Evolutionary conservation across 2,329 filamentous ascomycete species (phyloP), one percentile per base, ranked within the genome.

Genomic region (Sordariomycetes sp.): DNA sequence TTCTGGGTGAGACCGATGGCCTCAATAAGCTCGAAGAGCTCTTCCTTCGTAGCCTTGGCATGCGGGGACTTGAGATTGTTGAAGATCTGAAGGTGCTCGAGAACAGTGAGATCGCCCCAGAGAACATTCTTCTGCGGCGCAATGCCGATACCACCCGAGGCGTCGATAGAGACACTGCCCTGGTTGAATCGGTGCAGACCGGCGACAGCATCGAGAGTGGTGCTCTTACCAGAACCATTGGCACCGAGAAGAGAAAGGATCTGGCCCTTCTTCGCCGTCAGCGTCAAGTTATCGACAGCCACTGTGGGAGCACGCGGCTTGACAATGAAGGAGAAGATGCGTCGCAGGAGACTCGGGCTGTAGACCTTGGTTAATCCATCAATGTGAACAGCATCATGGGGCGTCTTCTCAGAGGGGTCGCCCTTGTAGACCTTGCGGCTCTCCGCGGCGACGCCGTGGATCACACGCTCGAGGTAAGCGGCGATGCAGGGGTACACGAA

Each of bases 111-210:
- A 32, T 79, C 71, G 43, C 81, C 75, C 80, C 81, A 87, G 21
- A 86, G 67, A 4, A 86, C 81, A 46, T 86, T 86, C 54, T 81
- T 79, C 51, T 86, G 82, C 0, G 82, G 82, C 35, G 80, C 84
- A 21, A 85, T 68, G 4, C 82, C 82, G 15, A 93, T 69, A 0
- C 82, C 82, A 10, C 81, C 82, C 6, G 75, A 77, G 2, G 76
- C 76, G 41, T 86, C 76, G 16, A 55, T 70, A 0, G 73, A 75
- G 12, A 81, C 66, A 17, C 66, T 73, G 29, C 75, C 78, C 6
- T 82, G 59, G 3, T 79, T 79, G 21, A 52, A 53, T 21, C 46
- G 44, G 34, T 42, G 50, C 23, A 49, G 49, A 9, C 51, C 51
- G 2, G 51, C 48, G 18, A 54, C 46, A 11, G 48, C 48, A 25